Evolutionary conservation across 306 rosid genomes (phyloP).

Genomic region (Vigna trinervia): DNA sequence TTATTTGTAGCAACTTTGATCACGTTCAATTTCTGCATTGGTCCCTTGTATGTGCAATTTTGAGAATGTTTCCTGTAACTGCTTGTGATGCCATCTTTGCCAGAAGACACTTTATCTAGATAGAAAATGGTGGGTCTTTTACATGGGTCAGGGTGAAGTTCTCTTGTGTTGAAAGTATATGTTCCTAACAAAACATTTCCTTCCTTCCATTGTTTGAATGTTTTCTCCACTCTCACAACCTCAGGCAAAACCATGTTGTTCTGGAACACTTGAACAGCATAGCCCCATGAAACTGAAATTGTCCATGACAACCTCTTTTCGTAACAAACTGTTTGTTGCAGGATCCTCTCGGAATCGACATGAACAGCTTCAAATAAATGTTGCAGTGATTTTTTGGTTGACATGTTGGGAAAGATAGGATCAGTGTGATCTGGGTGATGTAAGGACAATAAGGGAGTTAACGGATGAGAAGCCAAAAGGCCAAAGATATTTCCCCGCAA

Average conservation of each 20-base stretch:
- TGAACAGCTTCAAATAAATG: conserved; percentile 65
- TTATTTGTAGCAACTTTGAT: conserved; percentile 67
- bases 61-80: conserved; percentile 53
- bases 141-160: conserved; percentile 60
- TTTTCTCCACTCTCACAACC: conserved; percentile 53
- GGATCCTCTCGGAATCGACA: conserved; percentile 68
- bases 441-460: conserved; percentile 70
- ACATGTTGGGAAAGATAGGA: conserved; percentile 79
- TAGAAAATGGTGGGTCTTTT: conserved; percentile 69
- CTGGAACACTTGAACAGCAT: conserved; percentile 72
- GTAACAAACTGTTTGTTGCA: conserved; percentile 85
- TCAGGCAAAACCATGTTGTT: conserved; percentile 57
- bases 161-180: conserved; percentile 54
- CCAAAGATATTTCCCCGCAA: conserved; percentile 74
- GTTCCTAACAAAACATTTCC: conserved; percentile 33
- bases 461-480: conserved; percentile 83
- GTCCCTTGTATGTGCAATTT: conserved; percentile 56
- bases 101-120: conserved; percentile 51
- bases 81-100: conserved; percentile 52
- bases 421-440: conserved; percentile 63
- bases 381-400: conserved; percentile 53
- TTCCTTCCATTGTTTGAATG: conserved; percentile 66
- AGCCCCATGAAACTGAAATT: conserved; percentile 88
- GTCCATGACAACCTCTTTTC: conserved; percentile 70
- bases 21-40: conserved; percentile 57